Percentiles rank a stretch among this genome's conserved stretches.
phyloP scores from a whole-genome alignment of 2,329 filamentous ascomycete genomes.

The Lasiodiplodia hormozganensis region DNA sequence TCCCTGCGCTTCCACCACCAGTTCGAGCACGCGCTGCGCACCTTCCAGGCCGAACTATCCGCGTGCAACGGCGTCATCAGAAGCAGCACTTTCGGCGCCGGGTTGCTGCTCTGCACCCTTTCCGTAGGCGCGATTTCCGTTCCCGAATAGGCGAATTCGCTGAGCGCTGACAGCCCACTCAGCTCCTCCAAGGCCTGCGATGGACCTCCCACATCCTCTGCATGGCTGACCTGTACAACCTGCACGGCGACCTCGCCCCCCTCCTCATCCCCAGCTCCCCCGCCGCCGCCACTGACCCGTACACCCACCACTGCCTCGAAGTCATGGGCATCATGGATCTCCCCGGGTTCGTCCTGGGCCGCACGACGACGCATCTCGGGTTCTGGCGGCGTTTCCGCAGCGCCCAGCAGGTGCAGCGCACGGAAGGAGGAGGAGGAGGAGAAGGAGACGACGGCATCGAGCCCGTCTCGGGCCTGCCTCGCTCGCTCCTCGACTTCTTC shows the following conservation, averaged over 20 bases:
- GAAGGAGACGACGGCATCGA: not conserved
- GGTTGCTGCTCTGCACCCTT: not conserved
- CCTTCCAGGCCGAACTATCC: not conserved
- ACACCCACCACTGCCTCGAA: not conserved
- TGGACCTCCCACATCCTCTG: not conserved
- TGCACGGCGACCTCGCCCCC: not conserved
- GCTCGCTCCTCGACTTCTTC: not conserved
- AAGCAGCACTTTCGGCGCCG: not conserved
- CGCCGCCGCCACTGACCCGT: not conserved
- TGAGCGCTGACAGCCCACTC: not conserved
- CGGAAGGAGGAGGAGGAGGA: not conserved
- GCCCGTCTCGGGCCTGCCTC: not conserved
- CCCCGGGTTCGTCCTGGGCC: not conserved
- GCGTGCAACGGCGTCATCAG: not conserved
- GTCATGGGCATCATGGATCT: not conserved
- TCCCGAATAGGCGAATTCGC: not conserved
- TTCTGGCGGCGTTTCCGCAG: not conserved
- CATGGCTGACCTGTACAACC: not conserved
- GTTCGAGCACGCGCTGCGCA: not conserved
- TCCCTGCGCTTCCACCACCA: not conserved
- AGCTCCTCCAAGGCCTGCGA: not conserved
- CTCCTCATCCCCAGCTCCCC: not conserved
- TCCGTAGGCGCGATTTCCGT: not conserved
- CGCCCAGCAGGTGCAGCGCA: not conserved
- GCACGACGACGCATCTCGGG: not conserved